Base-by-base conservation (phyloP, 352 stramenopile genomes). In the Pythium vanterpoolii region DNA sequence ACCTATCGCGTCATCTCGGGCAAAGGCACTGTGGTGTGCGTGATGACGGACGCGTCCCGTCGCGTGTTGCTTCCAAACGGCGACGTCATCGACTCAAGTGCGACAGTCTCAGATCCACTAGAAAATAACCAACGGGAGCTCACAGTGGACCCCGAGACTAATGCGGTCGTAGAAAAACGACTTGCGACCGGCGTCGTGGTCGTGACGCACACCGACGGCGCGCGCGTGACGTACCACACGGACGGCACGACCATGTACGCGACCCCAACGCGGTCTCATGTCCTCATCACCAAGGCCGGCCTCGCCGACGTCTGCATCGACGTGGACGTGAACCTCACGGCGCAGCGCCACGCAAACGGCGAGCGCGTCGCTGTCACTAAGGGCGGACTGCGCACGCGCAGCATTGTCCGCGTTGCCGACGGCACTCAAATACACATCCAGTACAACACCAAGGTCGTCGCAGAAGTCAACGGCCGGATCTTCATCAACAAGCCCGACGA, bases 381-480 rank as follows among this genome's bases (percentile, higher is more conserved):
- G 44, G 80, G 83, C 18, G 83, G 83, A 3, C 56, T 90, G 21
- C 80, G 81, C 16, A 71, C 72, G 0, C 76, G 83, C 14, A 85
- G 71, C 54, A 55, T 81, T 36, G 58, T 89, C 14, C 71, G 76
- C 10, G 42, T 72, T 6, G 69, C 73, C 19, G 79, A 93, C 21
- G 83, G 81, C 53, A 89, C 83, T 13, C 33, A 57, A n/a, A 60
- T 90, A 5, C 70, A 87, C 36, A 62, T 88, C 31, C 74, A 75
- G 42, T 93, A 93, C 62, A 87, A 93, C 49, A 90, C 83, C 24
- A 83, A 83, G 40, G 77, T 93, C 5, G 79, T 86, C 13, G 83
- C 83, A 2, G 76, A 88, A 28, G 80, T 93, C 27, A 89, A 90
- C 54, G 83, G 80, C 31, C 72, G 76, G 33, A 69, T 90, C 28